Percentiles rank a stretch among this genome's conserved stretches.
These are phyloP conservation scores for Xerocomus potaroensis DNA, from an alignment of 768 basidiomycete species.

Conservation along the genomic window DNA sequence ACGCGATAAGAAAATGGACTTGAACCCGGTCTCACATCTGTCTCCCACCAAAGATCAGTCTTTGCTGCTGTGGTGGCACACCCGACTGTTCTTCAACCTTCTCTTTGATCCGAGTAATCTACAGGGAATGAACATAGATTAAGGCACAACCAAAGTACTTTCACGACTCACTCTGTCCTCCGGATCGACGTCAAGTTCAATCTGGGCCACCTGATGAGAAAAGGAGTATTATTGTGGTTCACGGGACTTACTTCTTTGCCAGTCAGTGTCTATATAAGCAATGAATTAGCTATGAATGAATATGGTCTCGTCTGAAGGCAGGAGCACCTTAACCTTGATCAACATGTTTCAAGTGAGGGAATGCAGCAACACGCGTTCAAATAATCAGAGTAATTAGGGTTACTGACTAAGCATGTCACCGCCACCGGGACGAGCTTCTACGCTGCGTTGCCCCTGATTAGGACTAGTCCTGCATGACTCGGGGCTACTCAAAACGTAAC, in stretches of 20 bases:
- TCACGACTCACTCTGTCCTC: constrained; percentile 67
- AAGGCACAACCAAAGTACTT: background rate
- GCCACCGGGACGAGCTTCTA: too few species aligned
- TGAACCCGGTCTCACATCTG: constrained; percentile 66
- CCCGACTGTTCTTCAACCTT: constrained; percentile 98
- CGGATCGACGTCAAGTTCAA: constrained; percentile 92
- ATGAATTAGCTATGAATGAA: background rate
- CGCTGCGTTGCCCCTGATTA: too few species aligned
- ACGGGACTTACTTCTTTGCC: constrained; percentile 79
- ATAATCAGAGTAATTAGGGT: too few species aligned
- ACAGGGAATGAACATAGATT: constrained; percentile 4
- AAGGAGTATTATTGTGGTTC: background rate
- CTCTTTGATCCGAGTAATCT: constrained; percentile 96
- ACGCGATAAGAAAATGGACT: background rate
- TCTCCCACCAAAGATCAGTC: constrained; percentile 87
- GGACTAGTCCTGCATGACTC: too few species aligned
- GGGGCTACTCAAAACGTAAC: too few species aligned
- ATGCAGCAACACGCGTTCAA: background rate
- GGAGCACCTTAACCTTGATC: constrained; percentile 24
- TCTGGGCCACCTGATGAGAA: constrained; percentile 41
- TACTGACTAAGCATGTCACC: too few species aligned
- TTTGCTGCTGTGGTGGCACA: constrained; percentile 93
- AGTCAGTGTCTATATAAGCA: constrained; percentile 70
- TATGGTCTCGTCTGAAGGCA: background rate
- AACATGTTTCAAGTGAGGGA: constrained; percentile 14